Evolutionary conservation across 2,329 filamentous ascomycete species (phyloP), one percentile per base, ranked within the genome.

Genomic region (Rutstroemia sp.): DNA sequence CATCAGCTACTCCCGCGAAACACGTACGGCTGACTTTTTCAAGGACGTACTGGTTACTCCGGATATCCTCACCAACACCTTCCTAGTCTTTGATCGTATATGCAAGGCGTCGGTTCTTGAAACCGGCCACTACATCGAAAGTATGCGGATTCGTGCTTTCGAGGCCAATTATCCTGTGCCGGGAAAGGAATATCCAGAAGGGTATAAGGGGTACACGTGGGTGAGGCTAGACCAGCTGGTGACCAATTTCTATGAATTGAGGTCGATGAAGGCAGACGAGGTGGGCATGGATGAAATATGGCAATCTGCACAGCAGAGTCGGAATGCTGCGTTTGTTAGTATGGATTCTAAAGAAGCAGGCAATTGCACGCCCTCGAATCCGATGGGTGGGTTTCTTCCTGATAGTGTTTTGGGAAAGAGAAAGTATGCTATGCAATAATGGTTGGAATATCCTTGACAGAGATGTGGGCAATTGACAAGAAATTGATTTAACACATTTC

Each of bases 211-310:
- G 14, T 42, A 51, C 2, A 44, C 10, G 3, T 51, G n/a, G 10
- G 38, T 51, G 9, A 51, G 38, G 2, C 23, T 30, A 16, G 38
- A 51, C 23, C 23, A 51, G n/a, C 27, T 34, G n/a, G 47, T 59
- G 5, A 54, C 51, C 30, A 48, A 54, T 19, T 59, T 59, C 19
- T 59, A 57, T 38, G 42, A 54, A 17, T 39, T 59, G 12, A 47
- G 51, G 8, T 51, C 8, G 12, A 51, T 48, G 5, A 54, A 45
- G 10, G 57, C 30, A 1, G 37, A 56, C 5, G 48, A 54, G 12
- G 30, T 54, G 34, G 45, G 39, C 6, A 59, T 57, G 54, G 57
- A 57, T 57, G n/a, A 57, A 6, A 57, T 59, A 34, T 57, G 54
- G 57, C 39, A 54, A n/a, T 50, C 27, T 6, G 49, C 48, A 41